phyloP scores from a whole-genome alignment of 768 basidiomycete genomes.

The Lactarius deliciosus region DNA sequence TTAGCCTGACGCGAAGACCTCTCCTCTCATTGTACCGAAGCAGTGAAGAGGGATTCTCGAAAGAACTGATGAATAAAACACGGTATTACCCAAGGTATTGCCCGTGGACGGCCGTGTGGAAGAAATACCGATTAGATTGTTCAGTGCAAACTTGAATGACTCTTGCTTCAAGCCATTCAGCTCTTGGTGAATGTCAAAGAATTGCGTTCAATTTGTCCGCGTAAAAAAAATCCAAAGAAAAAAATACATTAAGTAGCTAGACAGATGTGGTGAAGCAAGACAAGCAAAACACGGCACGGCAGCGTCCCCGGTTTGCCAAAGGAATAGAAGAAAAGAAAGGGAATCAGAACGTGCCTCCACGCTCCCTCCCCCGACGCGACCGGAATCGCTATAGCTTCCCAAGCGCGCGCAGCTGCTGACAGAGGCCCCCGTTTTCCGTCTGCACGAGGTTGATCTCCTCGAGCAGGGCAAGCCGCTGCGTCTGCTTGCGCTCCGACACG shows the following conservation, averaged over 20 bases:
- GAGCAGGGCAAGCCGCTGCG: constrained; percentile 77
- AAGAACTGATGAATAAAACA: too few relatives aligned
- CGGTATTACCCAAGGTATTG: too few relatives aligned
- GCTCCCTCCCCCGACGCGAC: neutral
- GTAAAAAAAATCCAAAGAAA: neutral
- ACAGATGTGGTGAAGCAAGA: neutral
- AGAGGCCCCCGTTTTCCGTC: constrained; percentile 69
- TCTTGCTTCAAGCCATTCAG: too few relatives aligned
- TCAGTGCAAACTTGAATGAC: too few relatives aligned
- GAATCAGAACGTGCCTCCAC: neutral
- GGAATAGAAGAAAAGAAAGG: neutral
- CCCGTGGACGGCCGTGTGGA: too few relatives aligned
- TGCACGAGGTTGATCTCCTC: constrained; percentile 87
- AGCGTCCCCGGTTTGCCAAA: neutral
- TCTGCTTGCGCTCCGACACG: constrained; percentile 70
- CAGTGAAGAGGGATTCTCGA: too few relatives aligned
- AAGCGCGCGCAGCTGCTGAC: constrained; percentile 65
- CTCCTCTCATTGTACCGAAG: too few relatives aligned
- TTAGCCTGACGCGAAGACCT: too few relatives aligned
- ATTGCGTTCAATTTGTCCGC: neutral
- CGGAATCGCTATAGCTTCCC: constrained; percentile 45
- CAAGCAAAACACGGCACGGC: neutral
- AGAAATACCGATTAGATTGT: too few relatives aligned
- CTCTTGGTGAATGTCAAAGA: neutral
- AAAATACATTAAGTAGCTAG: neutral